A percentile compares a stretch with the other conserved stretches of the same genome.
Conservation (phyloP, 176 grass and related monocot genomes). For the Pharus latifolius region DNA sequence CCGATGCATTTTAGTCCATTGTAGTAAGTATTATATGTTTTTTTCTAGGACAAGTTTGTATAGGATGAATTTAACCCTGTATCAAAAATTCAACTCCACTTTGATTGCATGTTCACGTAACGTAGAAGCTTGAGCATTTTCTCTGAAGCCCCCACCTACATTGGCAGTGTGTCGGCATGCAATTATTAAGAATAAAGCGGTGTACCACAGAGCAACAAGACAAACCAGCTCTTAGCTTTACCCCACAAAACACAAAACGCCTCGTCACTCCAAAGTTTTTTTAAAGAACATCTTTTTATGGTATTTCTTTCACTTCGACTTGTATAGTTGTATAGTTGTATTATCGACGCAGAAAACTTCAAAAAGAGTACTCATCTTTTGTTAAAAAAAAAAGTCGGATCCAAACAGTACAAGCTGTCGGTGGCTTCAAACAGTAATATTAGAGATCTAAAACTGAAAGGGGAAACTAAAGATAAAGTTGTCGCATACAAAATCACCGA, state of each 20-base stretch:
- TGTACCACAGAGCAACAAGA: not conserved
- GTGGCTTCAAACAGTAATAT: not conserved
- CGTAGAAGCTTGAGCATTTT: not conserved
- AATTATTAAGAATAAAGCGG: not conserved
- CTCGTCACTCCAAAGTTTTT: no score
- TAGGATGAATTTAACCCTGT: no score
- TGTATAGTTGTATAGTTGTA: no score
- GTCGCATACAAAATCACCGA: not conserved
- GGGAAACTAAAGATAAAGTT: not conserved
- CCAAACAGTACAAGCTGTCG: not conserved
- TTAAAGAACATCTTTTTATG: no score
- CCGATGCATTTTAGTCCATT: no score
- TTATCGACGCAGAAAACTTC: not conserved
- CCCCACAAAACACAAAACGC: not conserved
- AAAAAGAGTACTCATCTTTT: not conserved
- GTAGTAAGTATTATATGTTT: no score
- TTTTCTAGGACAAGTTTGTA: no score
- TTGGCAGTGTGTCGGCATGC: not conserved
- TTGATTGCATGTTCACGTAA: no score
- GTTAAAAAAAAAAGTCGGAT: not conserved
- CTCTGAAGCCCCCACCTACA: not conserved
- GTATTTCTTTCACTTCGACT: not conserved
- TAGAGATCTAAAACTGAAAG: not conserved
- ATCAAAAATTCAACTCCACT: no score
- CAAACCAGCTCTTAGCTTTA: not conserved